phyloP scores from a whole-genome alignment of 1,284 basidiomycete genomes.

The Rhodotorula sp. region DNA sequence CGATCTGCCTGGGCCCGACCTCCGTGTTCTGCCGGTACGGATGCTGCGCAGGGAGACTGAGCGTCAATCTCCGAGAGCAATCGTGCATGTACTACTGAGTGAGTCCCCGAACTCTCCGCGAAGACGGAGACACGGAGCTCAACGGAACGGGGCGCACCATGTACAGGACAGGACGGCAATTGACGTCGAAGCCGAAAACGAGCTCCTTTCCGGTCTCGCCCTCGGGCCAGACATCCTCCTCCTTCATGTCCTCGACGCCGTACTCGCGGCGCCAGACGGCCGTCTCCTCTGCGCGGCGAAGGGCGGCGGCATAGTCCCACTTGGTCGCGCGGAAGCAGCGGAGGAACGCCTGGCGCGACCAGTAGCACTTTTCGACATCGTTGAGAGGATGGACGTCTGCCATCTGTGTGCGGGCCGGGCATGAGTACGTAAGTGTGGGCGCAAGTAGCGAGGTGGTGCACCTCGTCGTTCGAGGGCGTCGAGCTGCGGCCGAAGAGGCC shows the following conservation, averaged over 20 bases:
- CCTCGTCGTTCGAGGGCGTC: conserved; percentile 8
- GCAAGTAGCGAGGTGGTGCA: not conserved
- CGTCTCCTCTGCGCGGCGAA: conserved; percentile 51
- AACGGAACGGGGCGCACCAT: conserved; percentile 48
- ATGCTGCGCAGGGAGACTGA: conserved; percentile 1
- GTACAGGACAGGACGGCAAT: conserved; percentile 52
- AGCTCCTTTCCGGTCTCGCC: conserved; percentile 53
- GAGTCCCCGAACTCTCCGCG: too few relatives aligned
- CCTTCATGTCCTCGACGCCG: conserved; percentile 49
- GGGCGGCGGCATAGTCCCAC: conserved; percentile 50
- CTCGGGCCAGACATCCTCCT: conserved; percentile 47
- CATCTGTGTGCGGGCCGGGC: not conserved
- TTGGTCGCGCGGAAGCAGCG: conserved; percentile 52
- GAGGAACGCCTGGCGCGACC: conserved; percentile 49
- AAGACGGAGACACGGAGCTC: too few relatives aligned
- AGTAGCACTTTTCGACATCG: conserved; percentile 50
- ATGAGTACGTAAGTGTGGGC: not conserved
- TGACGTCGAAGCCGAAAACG: conserved; percentile 49
- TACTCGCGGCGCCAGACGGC: conserved; percentile 53
- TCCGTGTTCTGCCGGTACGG: conserved; percentile 32
- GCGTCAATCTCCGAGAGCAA: not conserved
- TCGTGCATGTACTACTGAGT: too few relatives aligned
- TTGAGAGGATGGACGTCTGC: conserved; percentile 40
- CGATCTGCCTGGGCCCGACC: conserved; percentile 50
- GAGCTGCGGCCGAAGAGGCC: conserved; percentile 18